These are phyloP conservation scores for Phaeophleospora eucalypticola DNA, from an alignment of 2,329 filamentous ascomycete species.

Conservation along the genomic window DNA sequence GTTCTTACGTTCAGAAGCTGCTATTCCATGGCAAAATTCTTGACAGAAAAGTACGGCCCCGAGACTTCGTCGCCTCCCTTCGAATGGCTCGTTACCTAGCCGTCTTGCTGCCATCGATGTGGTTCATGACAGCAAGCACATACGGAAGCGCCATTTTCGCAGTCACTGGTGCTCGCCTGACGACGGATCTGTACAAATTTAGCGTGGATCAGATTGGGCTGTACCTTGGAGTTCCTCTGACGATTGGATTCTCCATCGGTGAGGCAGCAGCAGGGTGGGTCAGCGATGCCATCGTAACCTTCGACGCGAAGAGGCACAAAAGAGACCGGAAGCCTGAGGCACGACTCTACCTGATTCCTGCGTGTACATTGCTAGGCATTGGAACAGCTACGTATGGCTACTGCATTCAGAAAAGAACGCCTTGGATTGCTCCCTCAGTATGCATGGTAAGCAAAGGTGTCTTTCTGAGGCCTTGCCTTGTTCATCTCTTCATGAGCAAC, in stretches of 20 bases:
- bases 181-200: slow-evolving; percentile 23
- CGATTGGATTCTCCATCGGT: slow-evolving; percentile 26
- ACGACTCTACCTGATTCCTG: slow-evolving; percentile 32
- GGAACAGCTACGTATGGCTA: slow-evolving; percentile 31
- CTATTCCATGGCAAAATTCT: slow-evolving; percentile 12
- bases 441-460: slow-evolving; percentile 29
- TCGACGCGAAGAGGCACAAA: slow-evolving; percentile 24
- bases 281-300: slow-evolving; percentile 29
- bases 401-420: slow-evolving; percentile 27
- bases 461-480: background rate
- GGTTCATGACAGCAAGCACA: slow-evolving; percentile 25
- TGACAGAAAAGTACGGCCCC: slow-evolving; percentile 2
- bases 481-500: no score
- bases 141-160: slow-evolving; percentile 28
- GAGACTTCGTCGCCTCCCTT: slow-evolving; percentile 25
- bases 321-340: slow-evolving; percentile 32
- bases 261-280: slow-evolving; percentile 25
- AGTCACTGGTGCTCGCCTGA: slow-evolving; percentile 23
- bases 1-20: slow-evolving; percentile 7
- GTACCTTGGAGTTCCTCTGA: slow-evolving; percentile 22
- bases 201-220: slow-evolving; percentile 20
- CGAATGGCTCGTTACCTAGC: slow-evolving; percentile 27
- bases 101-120: slow-evolving; percentile 25
- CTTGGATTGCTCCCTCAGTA: slow-evolving; percentile 34
- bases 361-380: slow-evolving; percentile 21